These are phyloP conservation scores for Aspergillus neotritici DNA, from an alignment of 2,329 filamentous ascomycete species.

Conservation along the genomic window DNA sequence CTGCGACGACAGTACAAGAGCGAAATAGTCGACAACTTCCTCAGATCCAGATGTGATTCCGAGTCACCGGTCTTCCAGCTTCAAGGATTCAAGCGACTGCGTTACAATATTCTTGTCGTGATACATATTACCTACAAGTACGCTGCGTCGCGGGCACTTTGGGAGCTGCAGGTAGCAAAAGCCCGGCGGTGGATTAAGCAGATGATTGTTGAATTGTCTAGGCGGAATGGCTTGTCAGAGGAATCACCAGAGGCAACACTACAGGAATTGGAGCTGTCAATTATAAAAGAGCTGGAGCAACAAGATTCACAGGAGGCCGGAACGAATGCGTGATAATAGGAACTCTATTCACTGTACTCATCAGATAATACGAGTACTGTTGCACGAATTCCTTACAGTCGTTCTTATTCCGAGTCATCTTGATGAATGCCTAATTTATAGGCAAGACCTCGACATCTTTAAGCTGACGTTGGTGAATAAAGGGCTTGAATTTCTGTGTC, in stretches of 20 bases:
- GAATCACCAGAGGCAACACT: background rate
- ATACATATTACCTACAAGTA: background rate
- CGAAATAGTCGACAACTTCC: background rate
- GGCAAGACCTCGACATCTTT: no score
- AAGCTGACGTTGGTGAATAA: no score
- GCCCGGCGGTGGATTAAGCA: background rate
- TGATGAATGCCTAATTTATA: no score
- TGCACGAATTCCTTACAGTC: no score
- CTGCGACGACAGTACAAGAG: no score
- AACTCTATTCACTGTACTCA: no score
- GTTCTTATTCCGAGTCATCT: no score
- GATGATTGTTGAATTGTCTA: background rate
- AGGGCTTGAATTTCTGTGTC: no score
- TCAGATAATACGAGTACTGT: no score
- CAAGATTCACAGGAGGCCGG: no score
- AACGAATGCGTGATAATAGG: no score
- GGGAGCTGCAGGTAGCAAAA: background rate
- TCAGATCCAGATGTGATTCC: background rate
- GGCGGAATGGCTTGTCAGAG: background rate
- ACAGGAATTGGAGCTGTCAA: background rate
- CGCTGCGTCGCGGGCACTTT: background rate
- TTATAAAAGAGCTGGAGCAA: background rate
- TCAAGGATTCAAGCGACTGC: background rate
- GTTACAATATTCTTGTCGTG: background rate
- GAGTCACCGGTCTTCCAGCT: background rate